Conservation (phyloP, 2,329 filamentous ascomycete genomes). For the Botryotinia calthae region DNA sequence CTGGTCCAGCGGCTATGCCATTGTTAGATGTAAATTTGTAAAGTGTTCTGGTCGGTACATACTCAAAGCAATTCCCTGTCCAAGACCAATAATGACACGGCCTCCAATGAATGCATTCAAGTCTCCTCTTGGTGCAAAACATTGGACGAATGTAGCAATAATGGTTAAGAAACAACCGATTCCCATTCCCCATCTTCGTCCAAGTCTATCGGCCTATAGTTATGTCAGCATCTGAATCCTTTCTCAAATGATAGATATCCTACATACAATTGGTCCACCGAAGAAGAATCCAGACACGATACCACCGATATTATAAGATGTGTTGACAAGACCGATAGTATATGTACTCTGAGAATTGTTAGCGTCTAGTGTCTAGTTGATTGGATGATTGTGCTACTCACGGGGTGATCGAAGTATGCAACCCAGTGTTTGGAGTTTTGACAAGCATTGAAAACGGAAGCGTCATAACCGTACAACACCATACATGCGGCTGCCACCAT, state of each 20-base stretch:
- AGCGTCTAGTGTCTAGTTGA: neutral
- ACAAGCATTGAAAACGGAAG: conserved; percentile 70
- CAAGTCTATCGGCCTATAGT: conserved; percentile 51
- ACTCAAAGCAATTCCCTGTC: conserved; percentile 64
- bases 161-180: conserved; percentile 63
- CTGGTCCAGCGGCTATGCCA: conserved; percentile 47
- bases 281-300: conserved; percentile 68
- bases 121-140: conserved; percentile 58
- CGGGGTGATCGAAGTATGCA: conserved; percentile 53
- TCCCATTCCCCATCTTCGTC: conserved; percentile 64
- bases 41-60: conserved; percentile 31
- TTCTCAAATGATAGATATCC: neutral
- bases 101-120: conserved; percentile 67
- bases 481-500: conserved; percentile 68
- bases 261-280: conserved; percentile 51
- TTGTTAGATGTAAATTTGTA: neutral
- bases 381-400: conserved; percentile 8
- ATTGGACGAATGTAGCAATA: conserved; percentile 66
- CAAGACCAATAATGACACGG: conserved; percentile 67
- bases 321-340: conserved; percentile 59
- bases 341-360: conserved; percentile 34
- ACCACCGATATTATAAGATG: conserved; percentile 67
- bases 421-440: conserved; percentile 67
- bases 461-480: conserved; percentile 76
- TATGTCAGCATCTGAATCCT: neutral